phyloP scores from a whole-genome alignment of 805 yeast genomes.

The Clavispora santaluciae region DNA sequence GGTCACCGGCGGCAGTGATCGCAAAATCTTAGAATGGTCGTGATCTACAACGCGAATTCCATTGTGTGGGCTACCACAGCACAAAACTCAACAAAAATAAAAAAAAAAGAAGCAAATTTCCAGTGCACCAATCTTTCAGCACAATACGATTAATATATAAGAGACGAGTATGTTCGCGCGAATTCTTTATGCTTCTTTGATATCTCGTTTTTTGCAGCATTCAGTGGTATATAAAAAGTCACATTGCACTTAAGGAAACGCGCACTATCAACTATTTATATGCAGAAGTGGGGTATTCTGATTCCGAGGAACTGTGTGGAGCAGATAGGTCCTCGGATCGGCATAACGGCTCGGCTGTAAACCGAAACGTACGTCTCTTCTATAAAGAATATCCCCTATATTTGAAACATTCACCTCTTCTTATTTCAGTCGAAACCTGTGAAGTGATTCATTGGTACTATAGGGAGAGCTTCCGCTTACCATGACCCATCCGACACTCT shows the following conservation, averaged over 20 bases:
- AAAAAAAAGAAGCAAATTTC: not conserved
- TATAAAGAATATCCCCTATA: not conserved
- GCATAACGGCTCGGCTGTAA: not conserved
- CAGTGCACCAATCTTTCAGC: too few species aligned
- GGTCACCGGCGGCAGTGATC: slow-evolving; percentile 47
- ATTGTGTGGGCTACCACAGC: too few species aligned
- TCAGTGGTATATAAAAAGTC: not conserved
- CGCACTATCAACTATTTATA: too few species aligned
- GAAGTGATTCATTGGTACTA: too few species aligned
- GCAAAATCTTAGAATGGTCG: slow-evolving; percentile 8
- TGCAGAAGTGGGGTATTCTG: not conserved
- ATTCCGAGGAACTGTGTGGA: not conserved
- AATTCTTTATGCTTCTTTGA: not conserved
- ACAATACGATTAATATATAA: not conserved
- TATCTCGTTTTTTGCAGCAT: not conserved
- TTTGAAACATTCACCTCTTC: too few species aligned
- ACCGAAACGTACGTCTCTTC: too few species aligned
- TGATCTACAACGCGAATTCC: not conserved
- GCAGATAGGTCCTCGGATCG: not conserved
- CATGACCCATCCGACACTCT: slow-evolving; percentile 18
- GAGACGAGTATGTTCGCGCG: not conserved
- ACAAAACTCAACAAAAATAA: too few species aligned
- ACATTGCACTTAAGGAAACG: too few species aligned
- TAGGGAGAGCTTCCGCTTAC: too few species aligned
- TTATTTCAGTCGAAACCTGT: too few species aligned